A percentile compares a stretch with the other conserved stretches of the same genome.
These are phyloP conservation scores for Adansonia gregorii DNA, from an alignment of 441 rosid genomes.

Conservation along the genomic window DNA sequence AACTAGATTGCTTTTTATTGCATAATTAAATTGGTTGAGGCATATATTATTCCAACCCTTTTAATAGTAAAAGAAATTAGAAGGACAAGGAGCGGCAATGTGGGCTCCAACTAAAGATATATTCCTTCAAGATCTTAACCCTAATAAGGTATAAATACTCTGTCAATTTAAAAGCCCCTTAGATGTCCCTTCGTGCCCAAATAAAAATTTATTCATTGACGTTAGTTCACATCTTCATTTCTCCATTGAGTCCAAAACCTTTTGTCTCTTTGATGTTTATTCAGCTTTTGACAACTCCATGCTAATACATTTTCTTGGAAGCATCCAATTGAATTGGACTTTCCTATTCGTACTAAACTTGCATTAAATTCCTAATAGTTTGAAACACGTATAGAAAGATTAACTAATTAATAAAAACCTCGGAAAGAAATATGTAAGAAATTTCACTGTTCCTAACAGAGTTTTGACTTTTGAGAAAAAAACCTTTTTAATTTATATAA, in stretches of 20 bases:
- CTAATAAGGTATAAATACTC: no score
- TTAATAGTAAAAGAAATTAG: no score
- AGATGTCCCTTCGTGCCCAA: conserved; percentile 6
- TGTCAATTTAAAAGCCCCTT: neutral
- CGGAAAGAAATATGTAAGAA: neutral
- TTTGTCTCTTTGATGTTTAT: conserved; percentile 10
- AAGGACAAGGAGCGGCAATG: neutral
- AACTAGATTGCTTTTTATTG: neutral
- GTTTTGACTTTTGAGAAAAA: no score
- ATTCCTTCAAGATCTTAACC: neutral
- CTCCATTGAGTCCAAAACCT: neutral
- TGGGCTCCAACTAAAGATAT: neutral
- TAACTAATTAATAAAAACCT: neutral
- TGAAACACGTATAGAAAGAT: neutral
- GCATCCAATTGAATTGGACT: neutral
- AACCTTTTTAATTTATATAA: no score
- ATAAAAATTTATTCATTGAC: neutral
- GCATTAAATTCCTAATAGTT: neutral
- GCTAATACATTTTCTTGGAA: neutral
- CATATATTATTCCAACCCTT: no score
- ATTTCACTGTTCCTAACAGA: neutral
- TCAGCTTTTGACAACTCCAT: conserved; percentile 12
- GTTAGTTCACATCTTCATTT: neutral
- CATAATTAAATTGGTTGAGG: neutral
- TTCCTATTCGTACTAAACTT: neutral